phyloP scores from a whole-genome alignment of 1,284 basidiomycete species.

The Afroboletus lepidellus region DNA sequence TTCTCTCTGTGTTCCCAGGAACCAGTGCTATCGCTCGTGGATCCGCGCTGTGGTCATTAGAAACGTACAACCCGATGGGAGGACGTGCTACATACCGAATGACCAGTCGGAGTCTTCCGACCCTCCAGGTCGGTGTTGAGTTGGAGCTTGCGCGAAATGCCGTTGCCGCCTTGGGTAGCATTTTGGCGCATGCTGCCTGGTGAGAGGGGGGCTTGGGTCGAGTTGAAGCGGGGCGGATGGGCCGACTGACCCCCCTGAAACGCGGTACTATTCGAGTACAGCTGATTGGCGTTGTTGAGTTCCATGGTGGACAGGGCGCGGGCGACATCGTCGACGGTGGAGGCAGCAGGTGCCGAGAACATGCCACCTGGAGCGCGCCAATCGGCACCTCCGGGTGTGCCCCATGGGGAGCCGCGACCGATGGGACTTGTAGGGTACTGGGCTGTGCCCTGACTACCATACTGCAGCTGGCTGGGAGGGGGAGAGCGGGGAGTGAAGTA shows the following conservation, averaged over 20 bases:
- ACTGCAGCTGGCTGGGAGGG: slow-evolving; percentile 31
- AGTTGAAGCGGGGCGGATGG: slow-evolving; percentile 68
- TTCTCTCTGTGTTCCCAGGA: slow-evolving; percentile 67
- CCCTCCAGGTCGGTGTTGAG: slow-evolving; percentile 63
- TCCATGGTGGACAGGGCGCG: slow-evolving; percentile 69
- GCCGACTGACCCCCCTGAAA: slow-evolving; percentile 48
- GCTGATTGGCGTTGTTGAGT: slow-evolving; percentile 40
- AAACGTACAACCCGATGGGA: slow-evolving; percentile 36
- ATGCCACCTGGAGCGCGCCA: slow-evolving; percentile 54
- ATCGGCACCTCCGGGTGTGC: slow-evolving; percentile 48
- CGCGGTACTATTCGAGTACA: slow-evolving; percentile 30
- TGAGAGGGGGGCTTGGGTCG: slow-evolving; percentile 47
- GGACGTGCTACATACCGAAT: slow-evolving; percentile 45
- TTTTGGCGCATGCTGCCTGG: slow-evolving; percentile 42
- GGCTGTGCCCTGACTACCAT: slow-evolving; percentile 30
- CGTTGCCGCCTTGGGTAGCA: slow-evolving; percentile 33
- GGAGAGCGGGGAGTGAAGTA: slow-evolving; percentile 39
- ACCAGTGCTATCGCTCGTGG: slow-evolving; percentile 38
- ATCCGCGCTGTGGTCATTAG: slow-evolving; percentile 22
- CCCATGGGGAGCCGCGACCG: slow-evolving; percentile 67
- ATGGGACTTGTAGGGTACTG: slow-evolving; percentile 61
- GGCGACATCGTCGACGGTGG: slow-evolving; percentile 70
- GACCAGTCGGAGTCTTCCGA: slow-evolving; percentile 51
- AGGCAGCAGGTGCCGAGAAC: slow-evolving; percentile 23
- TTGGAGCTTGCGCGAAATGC: slow-evolving; percentile 44